These are phyloP conservation scores for Orbilia blumenaviensis DNA, from an alignment of 2,329 filamentous ascomycete genomes.

Conservation along the genomic window DNA sequence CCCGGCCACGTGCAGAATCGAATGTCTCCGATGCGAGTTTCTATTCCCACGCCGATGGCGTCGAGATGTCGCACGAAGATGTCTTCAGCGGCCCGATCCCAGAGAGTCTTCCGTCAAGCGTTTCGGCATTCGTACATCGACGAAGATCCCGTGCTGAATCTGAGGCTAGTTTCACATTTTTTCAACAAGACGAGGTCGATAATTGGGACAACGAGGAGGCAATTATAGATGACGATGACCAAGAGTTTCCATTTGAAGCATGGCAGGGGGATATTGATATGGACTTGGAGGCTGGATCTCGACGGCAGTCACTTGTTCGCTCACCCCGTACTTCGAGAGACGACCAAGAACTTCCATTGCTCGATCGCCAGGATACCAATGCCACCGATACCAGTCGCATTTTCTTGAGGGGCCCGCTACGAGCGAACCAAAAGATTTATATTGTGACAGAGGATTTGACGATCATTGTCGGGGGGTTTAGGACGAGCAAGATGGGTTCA, in stretches of 20 bases:
- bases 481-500: constrained; percentile 76
- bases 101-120: constrained; percentile 93
- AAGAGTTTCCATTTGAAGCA: constrained; percentile 62
- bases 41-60: constrained; percentile 37
- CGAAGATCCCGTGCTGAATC: constrained; percentile 78
- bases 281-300: constrained; percentile 63
- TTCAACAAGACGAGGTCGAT: constrained; percentile 75
- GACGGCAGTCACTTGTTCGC: constrained; percentile 63
- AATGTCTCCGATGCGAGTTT: constrained; percentile 54
- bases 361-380: constrained; percentile 75
- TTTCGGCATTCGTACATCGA: constrained; percentile 89
- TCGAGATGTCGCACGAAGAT: constrained; percentile 60
- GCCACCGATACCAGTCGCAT: constrained; percentile 56
- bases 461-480: constrained; percentile 90
- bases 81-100: constrained; percentile 92
- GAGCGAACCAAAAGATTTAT: constrained; percentile 85
- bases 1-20: constrained; percentile 52
- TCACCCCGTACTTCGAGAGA: constrained; percentile 70
- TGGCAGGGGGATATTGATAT: constrained; percentile 62
- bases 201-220: constrained; percentile 66
- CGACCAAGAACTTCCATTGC: constrained; percentile 72
- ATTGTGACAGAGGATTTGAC: constrained; percentile 93
- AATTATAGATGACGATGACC: constrained; percentile 62
- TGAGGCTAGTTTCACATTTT: constrained; percentile 87
- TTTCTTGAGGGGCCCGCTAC: constrained; percentile 32